phyloP scores from a whole-genome alignment of 106 monocot genomes.

The Gastrodia elata region DNA sequence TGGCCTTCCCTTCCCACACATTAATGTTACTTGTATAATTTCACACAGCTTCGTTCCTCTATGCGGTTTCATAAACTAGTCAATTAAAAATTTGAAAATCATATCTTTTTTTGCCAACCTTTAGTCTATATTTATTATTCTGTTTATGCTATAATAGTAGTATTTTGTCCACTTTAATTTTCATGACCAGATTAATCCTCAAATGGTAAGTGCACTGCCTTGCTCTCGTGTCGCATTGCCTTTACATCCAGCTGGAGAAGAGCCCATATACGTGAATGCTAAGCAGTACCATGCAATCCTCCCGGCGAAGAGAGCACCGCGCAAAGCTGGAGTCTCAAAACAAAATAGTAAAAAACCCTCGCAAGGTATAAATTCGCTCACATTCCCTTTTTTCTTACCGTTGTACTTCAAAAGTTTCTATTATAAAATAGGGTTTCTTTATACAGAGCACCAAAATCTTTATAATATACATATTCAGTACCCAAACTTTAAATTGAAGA shows the following conservation, averaged over 20 bases:
- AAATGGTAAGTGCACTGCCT: constrained; percentile 17
- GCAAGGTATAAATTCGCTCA: constrained; percentile 40
- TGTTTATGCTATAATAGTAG: neutral
- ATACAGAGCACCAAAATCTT: no score
- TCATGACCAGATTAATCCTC: constrained; percentile 39
- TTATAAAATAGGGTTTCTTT: no score
- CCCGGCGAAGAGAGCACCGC: constrained; percentile 60
- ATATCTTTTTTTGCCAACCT: neutral
- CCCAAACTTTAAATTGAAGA: no score
- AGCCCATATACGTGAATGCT: constrained; percentile 83
- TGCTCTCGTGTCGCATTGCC: constrained; percentile 46
- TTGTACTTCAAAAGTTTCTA: no score
- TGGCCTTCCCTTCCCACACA: no score
- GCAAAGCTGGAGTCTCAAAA: constrained; percentile 75
- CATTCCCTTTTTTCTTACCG: neutral
- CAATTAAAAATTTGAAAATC: no score
- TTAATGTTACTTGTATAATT: no score
- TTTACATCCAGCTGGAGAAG: constrained; percentile 38
- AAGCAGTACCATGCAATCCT: constrained; percentile 80
- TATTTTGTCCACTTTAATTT: neutral
- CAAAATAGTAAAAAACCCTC: constrained; percentile 38
- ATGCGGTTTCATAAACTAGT: no score
- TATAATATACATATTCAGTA: no score
- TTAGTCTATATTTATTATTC: neutral
- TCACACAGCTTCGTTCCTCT: no score